Percentiles rank a stretch among this genome's conserved stretches.
phyloP scores from a whole-genome alignment of 2,329 filamentous ascomycete species.

The Talaromyces sp. region DNA sequence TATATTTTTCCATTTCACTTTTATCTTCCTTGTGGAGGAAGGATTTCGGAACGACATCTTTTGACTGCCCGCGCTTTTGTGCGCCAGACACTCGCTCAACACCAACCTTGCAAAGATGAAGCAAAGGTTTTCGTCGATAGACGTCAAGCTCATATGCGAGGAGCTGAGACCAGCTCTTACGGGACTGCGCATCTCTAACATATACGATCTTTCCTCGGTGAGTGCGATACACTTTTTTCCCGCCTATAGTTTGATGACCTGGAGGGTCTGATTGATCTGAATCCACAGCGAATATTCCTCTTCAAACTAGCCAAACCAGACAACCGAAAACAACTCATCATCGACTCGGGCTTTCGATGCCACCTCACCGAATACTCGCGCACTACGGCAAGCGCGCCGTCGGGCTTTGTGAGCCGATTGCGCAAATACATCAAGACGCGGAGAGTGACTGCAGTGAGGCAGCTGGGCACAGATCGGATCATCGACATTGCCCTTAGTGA shows the following conservation, averaged over 20 bases:
- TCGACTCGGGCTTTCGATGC: conserved; percentile 94
- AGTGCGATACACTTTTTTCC: conserved; percentile 14
- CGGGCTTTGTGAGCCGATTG: conserved; percentile 76
- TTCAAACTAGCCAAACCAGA: conserved; percentile 92
- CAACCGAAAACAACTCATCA: conserved; percentile 79
- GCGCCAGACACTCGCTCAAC: neutral
- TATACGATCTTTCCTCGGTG: conserved; percentile 89
- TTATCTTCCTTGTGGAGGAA: neutral
- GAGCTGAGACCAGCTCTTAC: conserved; percentile 77
- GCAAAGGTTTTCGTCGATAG: conserved; percentile 55
- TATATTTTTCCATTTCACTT: neutral
- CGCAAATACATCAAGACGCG: conserved; percentile 86
- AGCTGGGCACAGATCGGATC: conserved; percentile 89
- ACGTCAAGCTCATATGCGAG: conserved; percentile 81
- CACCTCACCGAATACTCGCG: conserved; percentile 89
- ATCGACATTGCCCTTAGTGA: conserved; percentile 92
- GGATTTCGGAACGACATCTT: neutral
- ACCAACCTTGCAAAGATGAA: conserved; percentile 42
- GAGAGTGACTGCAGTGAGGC: conserved; percentile 71
- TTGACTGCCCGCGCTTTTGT: neutral
- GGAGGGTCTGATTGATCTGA: neutral
- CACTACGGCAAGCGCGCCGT: conserved; percentile 78
- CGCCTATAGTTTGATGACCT: neutral
- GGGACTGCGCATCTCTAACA: conserved; percentile 78
- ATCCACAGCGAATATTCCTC: conserved; percentile 71